A percentile compares a stretch with the other conserved stretches of the same genome.
Evolutionary conservation across 2,329 filamentous ascomycete genomes (phyloP).

Genomic region (Dactylellina sp.): DNA sequence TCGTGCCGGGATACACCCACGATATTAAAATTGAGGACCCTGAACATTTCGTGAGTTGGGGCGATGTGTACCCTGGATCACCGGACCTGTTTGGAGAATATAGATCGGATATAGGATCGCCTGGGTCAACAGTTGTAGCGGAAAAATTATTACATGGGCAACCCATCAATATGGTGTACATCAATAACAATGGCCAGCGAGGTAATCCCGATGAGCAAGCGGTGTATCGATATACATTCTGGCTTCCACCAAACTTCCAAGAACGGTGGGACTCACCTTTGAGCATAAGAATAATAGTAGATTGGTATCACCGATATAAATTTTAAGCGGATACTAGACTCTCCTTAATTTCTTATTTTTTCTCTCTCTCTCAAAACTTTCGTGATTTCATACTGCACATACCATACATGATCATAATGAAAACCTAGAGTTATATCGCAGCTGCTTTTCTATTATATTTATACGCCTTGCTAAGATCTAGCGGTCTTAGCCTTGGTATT

Average conservation of each 20-base stretch:
- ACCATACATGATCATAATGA: too few species aligned
- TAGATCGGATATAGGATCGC: constrained; percentile 10
- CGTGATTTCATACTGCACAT: too few species aligned
- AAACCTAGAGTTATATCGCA: too few species aligned
- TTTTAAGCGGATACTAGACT: neutral
- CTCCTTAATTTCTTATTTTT: too few species aligned
- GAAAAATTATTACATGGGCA: neutral
- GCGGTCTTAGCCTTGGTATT: too few species aligned
- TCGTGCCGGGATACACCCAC: neutral
- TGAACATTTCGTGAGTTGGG: constrained; percentile 12
- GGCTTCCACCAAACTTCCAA: neutral
- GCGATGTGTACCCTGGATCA: constrained; percentile 5
- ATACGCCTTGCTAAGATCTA: too few species aligned
- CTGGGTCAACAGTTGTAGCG: neutral
- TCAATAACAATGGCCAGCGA: constrained; percentile 15
- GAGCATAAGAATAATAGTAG: constrained; percentile 19
- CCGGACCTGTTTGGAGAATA: neutral
- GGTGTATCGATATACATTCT: constrained; percentile 22
- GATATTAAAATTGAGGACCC: constrained; percentile 9
- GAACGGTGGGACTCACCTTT: neutral
- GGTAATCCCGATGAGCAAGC: constrained; percentile 8
- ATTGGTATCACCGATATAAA: constrained; percentile 25
- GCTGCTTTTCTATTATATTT: too few species aligned
- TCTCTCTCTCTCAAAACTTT: too few species aligned
- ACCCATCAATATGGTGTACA: constrained; percentile 14